A percentile compares a stretch with the other conserved stretches of the same genome.
These are phyloP conservation scores for Pseudocercospora cruenta DNA, from an alignment of 2,329 filamentous ascomycete species.

Conservation along the genomic window DNA sequence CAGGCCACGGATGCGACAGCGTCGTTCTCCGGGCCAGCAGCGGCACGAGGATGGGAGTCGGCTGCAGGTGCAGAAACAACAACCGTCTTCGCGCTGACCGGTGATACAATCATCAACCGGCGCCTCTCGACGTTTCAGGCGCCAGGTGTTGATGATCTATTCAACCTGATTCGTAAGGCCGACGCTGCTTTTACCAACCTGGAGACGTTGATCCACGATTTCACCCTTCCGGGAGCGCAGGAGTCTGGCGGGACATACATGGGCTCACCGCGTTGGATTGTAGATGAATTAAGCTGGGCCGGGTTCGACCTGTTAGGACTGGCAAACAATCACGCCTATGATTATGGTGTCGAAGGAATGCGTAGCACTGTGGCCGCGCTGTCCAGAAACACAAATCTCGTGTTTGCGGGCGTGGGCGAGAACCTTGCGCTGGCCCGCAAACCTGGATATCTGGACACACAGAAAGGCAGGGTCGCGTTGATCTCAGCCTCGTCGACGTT, in stretches of 20 bases:
- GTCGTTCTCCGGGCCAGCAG: neutral
- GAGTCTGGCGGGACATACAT: neutral
- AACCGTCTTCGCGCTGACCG: neutral
- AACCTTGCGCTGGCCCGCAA: constrained; percentile 8
- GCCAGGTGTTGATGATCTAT: neutral
- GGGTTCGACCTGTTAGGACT: neutral
- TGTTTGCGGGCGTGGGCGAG: constrained; percentile 6
- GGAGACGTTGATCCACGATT: neutral
- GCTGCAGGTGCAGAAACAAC: neutral
- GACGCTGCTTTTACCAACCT: neutral
- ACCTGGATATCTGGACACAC: constrained; percentile 1
- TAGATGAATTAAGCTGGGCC: neutral
- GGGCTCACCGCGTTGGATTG: neutral
- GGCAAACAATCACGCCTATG: neutral
- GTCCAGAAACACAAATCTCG: neutral
- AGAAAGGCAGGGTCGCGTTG: constrained; percentile 3
- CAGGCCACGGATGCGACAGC: neutral
- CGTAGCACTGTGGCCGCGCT: neutral
- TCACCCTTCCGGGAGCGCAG: neutral
- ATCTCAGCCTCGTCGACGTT: constrained; percentile 4
- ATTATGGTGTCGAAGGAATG: neutral
- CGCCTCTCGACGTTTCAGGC: neutral
- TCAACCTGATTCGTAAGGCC: neutral
- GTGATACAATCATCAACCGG: neutral
- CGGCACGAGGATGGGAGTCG: neutral